phyloP scores from a whole-genome alignment of 2,329 filamentous ascomycete genomes.

The Fusarium clavum region DNA sequence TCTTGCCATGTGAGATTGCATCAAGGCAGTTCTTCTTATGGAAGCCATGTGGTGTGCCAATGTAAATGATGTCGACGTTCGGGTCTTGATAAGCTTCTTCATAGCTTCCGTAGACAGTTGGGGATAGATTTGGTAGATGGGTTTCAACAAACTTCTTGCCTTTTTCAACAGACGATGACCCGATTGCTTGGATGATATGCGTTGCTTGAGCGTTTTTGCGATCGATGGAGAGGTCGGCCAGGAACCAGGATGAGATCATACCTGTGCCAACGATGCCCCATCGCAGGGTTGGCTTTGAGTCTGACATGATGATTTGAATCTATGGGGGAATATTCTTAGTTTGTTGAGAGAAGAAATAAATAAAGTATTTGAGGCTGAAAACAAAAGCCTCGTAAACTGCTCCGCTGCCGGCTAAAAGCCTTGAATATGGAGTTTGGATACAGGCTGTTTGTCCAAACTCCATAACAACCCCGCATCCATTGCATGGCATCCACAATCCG shows the following conservation, averaged over 20 bases:
- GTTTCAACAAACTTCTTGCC: constrained; percentile 37
- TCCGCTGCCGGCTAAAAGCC: not conserved
- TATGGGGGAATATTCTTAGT: no score
- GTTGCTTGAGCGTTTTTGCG: constrained; percentile 52
- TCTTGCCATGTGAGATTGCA: constrained; percentile 57
- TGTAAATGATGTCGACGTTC: constrained; percentile 59
- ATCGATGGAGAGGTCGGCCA: constrained; percentile 54
- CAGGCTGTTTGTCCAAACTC: not conserved
- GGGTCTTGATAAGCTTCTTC: constrained; percentile 55
- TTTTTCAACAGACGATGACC: constrained; percentile 55
- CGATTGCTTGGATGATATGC: constrained; percentile 58
- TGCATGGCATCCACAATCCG: not conserved
- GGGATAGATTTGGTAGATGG: constrained; percentile 14
- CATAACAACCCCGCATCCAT: not conserved
- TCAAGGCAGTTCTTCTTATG: constrained; percentile 58
- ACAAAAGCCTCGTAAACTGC: no score
- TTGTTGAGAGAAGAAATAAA: no score
- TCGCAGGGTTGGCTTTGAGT: constrained; percentile 45
- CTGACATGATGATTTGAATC: constrained; percentile 5
- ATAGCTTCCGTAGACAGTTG: constrained; percentile 55
- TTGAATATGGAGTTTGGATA: not conserved
- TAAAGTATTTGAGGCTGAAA: not conserved
- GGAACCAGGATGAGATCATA: constrained; percentile 60
- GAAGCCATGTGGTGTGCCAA: constrained; percentile 59
- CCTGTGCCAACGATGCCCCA: constrained; percentile 57